Evolutionary conservation across 768 basidiomycete species (phyloP).

Genomic region (Rubroboletus satanas): DNA sequence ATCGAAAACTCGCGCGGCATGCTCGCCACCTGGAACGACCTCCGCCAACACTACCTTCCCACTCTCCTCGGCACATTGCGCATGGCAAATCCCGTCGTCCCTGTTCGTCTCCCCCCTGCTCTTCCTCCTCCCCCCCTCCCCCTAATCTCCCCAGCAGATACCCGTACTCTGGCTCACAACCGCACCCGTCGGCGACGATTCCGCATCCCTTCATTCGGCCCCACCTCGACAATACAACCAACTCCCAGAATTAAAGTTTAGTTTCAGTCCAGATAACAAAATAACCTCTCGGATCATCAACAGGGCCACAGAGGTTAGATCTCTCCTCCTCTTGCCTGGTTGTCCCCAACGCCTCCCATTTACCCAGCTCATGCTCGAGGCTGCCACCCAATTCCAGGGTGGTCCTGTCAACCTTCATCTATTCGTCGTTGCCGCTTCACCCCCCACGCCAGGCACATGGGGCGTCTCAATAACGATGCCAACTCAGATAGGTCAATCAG

Average conservation of each 20-base stretch:
- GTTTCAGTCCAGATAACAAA: constrained; percentile 39
- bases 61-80: constrained; percentile 42
- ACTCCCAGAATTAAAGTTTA: constrained; percentile 42
- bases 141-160: constrained; percentile 13
- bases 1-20: constrained; percentile 54
- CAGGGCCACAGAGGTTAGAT: constrained; percentile 44
- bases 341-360: not conserved
- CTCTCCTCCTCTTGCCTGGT: not conserved
- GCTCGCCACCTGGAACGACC: constrained; percentile 44
- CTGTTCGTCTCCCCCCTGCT: constrained; percentile 34
- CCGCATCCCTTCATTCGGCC: constrained; percentile 13
- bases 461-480: constrained; percentile 22
- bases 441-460: constrained; percentile 36
- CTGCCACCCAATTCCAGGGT: constrained; percentile 29
- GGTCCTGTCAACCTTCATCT: constrained; percentile 44
- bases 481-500: constrained; percentile 32
- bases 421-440: constrained; percentile 51
- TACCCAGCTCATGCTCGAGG: constrained; percentile 27
- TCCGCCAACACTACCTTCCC: constrained; percentile 44
- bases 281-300: constrained; percentile 43
- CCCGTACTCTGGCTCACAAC: constrained; percentile 47
- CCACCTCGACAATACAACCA: constrained; percentile 42
- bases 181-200: constrained; percentile 35
- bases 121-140: not conserved
- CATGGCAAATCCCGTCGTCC: constrained; percentile 35